Evolutionary conservation across 805 yeast genomes (phyloP).

Genomic region (Wickerhamiella occidentalis): DNA sequence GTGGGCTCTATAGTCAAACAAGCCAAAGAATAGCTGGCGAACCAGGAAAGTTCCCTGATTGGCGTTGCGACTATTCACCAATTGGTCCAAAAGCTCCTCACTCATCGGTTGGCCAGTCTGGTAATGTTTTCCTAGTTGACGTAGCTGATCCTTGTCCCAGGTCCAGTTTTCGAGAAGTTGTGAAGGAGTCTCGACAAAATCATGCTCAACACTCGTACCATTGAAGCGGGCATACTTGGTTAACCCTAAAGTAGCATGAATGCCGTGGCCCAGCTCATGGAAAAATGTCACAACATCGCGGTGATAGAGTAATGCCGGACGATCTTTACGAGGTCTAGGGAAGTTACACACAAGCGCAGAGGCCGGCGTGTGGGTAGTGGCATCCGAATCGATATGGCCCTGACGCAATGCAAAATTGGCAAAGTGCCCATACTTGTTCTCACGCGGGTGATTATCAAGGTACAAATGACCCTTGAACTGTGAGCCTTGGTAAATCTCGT

Average conservation of each 20-base stretch:
- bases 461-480: slow-evolving; percentile 67
- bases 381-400: slow-evolving; percentile 9
- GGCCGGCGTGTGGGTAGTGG: slow-evolving; percentile 43
- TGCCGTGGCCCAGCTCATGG: slow-evolving; percentile 86
- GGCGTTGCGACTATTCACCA: slow-evolving; percentile 57
- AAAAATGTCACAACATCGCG: slow-evolving; percentile 70
- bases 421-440: slow-evolving; percentile 80
- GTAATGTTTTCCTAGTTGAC: slow-evolving; percentile 54
- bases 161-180: slow-evolving; percentile 85
- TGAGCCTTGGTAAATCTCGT: slow-evolving; percentile 45
- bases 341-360: slow-evolving; percentile 78
- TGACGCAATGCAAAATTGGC: slow-evolving; percentile 44
- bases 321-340: slow-evolving; percentile 55
- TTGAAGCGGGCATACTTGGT: slow-evolving; percentile 56
- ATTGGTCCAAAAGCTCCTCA: slow-evolving; percentile 43
- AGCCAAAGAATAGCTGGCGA: slow-evolving; percentile 68
- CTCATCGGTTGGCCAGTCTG: slow-evolving; percentile 43
- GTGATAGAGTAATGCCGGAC: slow-evolving; percentile 67
- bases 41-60: slow-evolving; percentile 60
- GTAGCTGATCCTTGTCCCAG: slow-evolving; percentile 54
- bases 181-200: slow-evolving; percentile 85
- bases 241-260: slow-evolving; percentile 61
- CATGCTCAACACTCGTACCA: slow-evolving; percentile 70
- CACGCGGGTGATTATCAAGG: slow-evolving; percentile 74
- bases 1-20: slow-evolving; percentile 66